These are phyloP conservation scores for Trichophyton equinum DNA, from an alignment of 2,329 filamentous ascomycete genomes.

Conservation along the genomic window DNA sequence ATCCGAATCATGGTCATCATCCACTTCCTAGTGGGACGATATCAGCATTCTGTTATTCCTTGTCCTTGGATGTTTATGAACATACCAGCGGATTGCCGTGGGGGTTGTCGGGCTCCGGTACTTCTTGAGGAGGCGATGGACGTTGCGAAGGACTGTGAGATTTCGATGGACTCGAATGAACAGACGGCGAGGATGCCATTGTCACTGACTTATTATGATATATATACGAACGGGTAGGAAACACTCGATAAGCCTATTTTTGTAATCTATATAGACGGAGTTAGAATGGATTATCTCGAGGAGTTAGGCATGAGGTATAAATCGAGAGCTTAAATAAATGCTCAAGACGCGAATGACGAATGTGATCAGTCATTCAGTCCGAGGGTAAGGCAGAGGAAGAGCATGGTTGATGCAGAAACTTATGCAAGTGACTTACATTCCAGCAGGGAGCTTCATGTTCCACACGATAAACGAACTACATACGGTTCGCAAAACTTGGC, in stretches of 20 bases:
- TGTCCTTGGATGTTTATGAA: not conserved
- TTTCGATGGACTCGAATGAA: not conserved
- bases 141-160: not conserved
- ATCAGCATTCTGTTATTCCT: not conserved
- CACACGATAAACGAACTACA: not conserved
- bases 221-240: not conserved
- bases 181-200: not conserved
- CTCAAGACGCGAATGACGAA: not conserved
- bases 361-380: not conserved
- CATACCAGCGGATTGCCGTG: not conserved
- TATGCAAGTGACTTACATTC: not conserved
- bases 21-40: not conserved
- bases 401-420: not conserved
- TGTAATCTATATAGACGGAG: not conserved
- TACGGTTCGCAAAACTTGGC: not conserved
- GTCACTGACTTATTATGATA: not conserved
- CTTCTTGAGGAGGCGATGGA: not conserved
- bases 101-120: not conserved
- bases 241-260: not conserved
- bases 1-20: not conserved
- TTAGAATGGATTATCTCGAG: not conserved
- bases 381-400: not conserved
- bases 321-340: not conserved
- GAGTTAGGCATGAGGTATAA: not conserved
- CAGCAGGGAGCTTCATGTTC: not conserved